These are phyloP conservation scores for Erythrobasidium hasegawianum DNA, from an alignment of 1,284 basidiomycete genomes.

Conservation along the genomic window DNA sequence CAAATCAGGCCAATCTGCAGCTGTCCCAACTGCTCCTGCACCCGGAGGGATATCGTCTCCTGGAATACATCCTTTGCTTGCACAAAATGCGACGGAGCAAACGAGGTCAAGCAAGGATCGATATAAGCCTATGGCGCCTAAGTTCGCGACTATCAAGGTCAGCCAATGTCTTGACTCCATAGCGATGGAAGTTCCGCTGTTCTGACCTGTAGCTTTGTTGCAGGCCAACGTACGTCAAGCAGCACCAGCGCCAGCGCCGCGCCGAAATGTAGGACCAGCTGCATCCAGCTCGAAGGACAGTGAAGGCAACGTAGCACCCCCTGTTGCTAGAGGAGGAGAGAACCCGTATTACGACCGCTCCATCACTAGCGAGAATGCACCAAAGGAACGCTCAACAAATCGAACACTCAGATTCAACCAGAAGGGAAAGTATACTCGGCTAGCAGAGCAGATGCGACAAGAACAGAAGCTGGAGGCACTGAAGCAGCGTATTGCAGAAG, in stretches of 20 bases:
- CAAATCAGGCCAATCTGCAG: constrained; percentile 12
- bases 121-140: constrained; percentile 95
- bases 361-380: constrained; percentile 61
- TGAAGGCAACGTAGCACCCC: constrained; percentile 14
- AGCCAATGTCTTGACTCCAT: too few relatives aligned
- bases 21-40: constrained; percentile 26
- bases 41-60: constrained; percentile 53
- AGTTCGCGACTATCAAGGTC: constrained; percentile 87
- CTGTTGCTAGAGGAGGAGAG: constrained; percentile 29
- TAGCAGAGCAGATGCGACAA: constrained; percentile 78
- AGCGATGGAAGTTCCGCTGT: too few relatives aligned
- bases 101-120: constrained; percentile 64
- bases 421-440: constrained; percentile 81
- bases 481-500: constrained; percentile 87
- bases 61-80: constrained; percentile 52
- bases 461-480: constrained; percentile 74
- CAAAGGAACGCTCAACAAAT: constrained; percentile 57
- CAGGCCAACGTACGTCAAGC: constrained; percentile 63
- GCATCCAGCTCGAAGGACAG: constrained; percentile 29
- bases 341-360: constrained; percentile 48
- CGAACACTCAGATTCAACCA: constrained; percentile 70
- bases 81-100: constrained; percentile 54
- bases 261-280: constrained; percentile 1
- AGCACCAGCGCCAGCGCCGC: constrained; percentile 7
- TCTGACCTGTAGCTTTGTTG: too few relatives aligned